phyloP scores from a whole-genome alignment of 306 rosid species.

The Citrullus amarus region DNA sequence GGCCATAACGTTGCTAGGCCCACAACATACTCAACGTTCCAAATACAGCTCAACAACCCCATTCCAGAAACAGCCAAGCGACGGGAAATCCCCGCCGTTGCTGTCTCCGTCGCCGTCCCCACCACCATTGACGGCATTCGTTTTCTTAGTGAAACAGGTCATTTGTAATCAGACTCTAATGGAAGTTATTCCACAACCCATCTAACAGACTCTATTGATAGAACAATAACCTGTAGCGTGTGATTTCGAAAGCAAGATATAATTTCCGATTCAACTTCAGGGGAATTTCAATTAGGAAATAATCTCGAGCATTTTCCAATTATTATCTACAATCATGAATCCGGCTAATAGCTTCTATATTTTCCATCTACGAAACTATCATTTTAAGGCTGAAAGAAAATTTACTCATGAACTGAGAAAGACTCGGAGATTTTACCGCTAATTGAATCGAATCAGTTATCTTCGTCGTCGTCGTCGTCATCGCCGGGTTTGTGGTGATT shows the following conservation, averaged over 20 bases:
- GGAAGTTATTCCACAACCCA: background rate
- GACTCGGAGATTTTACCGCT: background rate
- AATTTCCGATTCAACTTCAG: background rate
- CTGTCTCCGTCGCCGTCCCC: background rate
- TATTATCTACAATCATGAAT: slow-evolving; percentile 4
- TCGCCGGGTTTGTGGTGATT: slow-evolving; percentile 36
- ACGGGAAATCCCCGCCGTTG: background rate
- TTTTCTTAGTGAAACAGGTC: background rate
- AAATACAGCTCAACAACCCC: background rate
- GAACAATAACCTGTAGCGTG: background rate
- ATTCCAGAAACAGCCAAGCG: slow-evolving; percentile 3
- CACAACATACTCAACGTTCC: background rate
- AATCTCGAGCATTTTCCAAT: background rate
- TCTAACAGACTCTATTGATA: background rate
- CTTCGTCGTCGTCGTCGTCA: slow-evolving; percentile 10
- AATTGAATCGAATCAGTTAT: background rate
- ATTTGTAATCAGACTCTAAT: background rate
- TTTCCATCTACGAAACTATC: background rate
- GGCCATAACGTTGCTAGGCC: background rate
- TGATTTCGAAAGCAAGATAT: background rate
- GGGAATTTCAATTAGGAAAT: background rate
- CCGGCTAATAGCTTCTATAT: background rate
- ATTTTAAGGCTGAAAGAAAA: background rate
- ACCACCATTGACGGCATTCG: background rate
- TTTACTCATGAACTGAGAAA: background rate